Percentiles rank a stretch among this genome's conserved stretches.
phyloP scores from a whole-genome alignment of 345 rosid genomes.

The Aquilaria yunnanensis region DNA sequence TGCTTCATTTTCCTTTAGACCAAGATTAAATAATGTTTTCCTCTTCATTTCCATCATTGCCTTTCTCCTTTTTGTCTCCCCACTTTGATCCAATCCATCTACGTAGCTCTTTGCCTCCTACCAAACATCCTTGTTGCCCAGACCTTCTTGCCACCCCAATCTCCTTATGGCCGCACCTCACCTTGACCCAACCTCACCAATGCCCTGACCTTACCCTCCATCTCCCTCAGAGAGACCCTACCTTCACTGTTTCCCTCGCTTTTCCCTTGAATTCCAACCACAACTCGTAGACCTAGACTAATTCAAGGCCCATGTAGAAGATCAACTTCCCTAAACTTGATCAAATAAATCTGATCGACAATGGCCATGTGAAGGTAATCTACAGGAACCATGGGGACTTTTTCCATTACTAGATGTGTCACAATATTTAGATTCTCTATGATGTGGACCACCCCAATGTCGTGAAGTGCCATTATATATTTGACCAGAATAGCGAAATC shows the following conservation, averaged over 20 bases:
- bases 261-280: conserved; percentile 47
- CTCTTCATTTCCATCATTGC: too few species aligned
- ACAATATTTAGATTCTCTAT: conserved; percentile 85
- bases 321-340: conserved; percentile 47
- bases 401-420: conserved; percentile 74
- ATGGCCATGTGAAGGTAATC: conserved; percentile 85
- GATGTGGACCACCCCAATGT: conserved; percentile 80
- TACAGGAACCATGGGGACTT: conserved; percentile 80
- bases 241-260: conserved; percentile 78
- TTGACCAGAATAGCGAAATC: conserved; percentile 80
- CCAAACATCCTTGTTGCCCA: neutral
- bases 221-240: conserved; percentile 55
- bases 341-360: conserved; percentile 61
- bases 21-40: too few species aligned
- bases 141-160: conserved; percentile 53
- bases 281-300: conserved; percentile 9
- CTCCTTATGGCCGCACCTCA: conserved; percentile 13
- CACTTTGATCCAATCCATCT: too few species aligned
- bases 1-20: too few species aligned
- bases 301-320: conserved; percentile 8
- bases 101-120: too few species aligned
- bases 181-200: conserved; percentile 33
- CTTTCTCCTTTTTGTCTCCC: too few species aligned
- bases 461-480: conserved; percentile 84
- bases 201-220: conserved; percentile 71